Base-by-base conservation (phyloP, 2,329 filamentous ascomycete genomes). In the Diplocarpon mali region DNA sequence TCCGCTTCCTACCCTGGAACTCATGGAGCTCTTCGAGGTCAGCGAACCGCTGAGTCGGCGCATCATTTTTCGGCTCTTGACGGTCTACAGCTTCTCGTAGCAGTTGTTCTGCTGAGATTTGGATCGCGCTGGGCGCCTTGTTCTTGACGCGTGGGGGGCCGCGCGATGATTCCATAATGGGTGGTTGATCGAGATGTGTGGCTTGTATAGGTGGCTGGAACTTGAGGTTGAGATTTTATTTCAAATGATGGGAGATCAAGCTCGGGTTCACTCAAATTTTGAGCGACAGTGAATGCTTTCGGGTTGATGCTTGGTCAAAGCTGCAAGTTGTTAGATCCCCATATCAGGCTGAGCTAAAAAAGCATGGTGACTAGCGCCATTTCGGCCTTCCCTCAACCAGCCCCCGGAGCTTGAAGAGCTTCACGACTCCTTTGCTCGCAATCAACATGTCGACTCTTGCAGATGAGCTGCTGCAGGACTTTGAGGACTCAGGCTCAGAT, bases 1-100 rank as follows among this genome's bases (percentile, higher is more conserved):
- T 92, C 56, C 92, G 76, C 69, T 96, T 96, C 53, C 92, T 79
- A 44, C 89, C 90, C 66, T 98, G 92, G 66, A 85, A 95, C 67
- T 96, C 92, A 69, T 96, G 90, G 38, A 98, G 78, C 70, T 98
- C 92, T 69, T 98, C 92, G 57, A 98, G 77, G 59, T 98, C 92
- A 54, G 86, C 86, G 58, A 98, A 96, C 36, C 89, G 83, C 66
- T 95, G 89, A 13, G 89, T 95, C 1, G 92, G 92, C 40, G 87
- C 86, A 65, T 95, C 83, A 43, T 96, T 70, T 34, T 78, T 78
- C 29, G 83, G 80, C 67, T 98, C 92, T 68, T 96, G 92, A 49
- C 92, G 80, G 67, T 98, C 92, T 53, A 96, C 92, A 53, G 92
- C 92, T 71, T 98, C 92, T 57, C 92, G 85, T 35, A 98, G 80